A percentile compares a stretch with the other conserved stretches of the same genome.
These are phyloP conservation scores for Phlyctochytrium planicorne DNA, from an alignment of 192 early-diverging fungal species.

Conservation along the genomic window DNA sequence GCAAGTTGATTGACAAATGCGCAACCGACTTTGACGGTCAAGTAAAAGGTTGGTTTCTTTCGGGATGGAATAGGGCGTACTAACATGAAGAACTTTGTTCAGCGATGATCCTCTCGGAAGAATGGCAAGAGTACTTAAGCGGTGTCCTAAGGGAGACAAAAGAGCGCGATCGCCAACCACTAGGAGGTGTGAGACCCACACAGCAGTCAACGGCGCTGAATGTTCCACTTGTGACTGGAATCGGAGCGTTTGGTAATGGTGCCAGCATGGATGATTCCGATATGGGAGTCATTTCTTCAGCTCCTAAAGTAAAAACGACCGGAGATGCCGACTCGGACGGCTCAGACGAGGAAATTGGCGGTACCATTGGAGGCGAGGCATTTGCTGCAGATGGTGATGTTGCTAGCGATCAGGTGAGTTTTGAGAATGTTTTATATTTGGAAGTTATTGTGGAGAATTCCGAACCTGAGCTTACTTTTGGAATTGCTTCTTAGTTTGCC, in stretches of 20 bases:
- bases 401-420: constrained; percentile 64
- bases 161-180: constrained; percentile 53
- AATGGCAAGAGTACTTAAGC: constrained; percentile 55
- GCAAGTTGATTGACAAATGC: constrained; percentile 82
- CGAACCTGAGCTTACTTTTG: neutral
- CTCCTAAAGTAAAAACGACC: neutral
- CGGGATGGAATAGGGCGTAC: neutral
- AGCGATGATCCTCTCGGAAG: constrained; percentile 45
- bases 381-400: constrained; percentile 59
- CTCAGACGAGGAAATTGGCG: constrained; percentile 56
- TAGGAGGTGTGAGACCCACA: constrained; percentile 56
- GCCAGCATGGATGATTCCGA: constrained; percentile 39
- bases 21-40: constrained; percentile 43
- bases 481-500: constrained; percentile 55
- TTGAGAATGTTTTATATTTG: neutral
- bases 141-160: constrained; percentile 50
- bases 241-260: constrained; percentile 15
- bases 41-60: constrained; percentile 34
- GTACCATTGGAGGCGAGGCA: constrained; percentile 26
- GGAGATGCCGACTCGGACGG: constrained; percentile 52
- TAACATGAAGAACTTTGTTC: neutral
- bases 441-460: neutral
- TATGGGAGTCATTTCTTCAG: constrained; percentile 16
- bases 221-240: constrained; percentile 25
- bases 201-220: constrained; percentile 22